These are phyloP conservation scores for Phytophthora pluvialis DNA, from an alignment of 352 stramenopile species.

Conservation along the genomic window DNA sequence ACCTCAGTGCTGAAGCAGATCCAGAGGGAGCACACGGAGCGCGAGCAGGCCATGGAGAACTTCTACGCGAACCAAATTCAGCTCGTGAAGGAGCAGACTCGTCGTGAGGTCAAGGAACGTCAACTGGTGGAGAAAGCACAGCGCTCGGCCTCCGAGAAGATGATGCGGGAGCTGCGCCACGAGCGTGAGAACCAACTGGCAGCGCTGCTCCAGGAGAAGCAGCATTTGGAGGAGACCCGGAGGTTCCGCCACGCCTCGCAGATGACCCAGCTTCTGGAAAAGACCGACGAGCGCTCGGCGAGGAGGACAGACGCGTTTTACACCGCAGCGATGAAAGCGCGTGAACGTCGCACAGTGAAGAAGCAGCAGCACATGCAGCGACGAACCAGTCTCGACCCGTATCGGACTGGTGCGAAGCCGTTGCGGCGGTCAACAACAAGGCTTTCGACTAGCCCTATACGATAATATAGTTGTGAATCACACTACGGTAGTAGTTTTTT, in stretches of 20 bases:
- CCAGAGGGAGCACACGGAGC: constrained; percentile 63
- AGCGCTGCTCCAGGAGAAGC: constrained; percentile 60
- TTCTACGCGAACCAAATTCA: constrained; percentile 80
- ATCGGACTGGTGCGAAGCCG: constrained; percentile 10
- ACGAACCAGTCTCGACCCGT: constrained; percentile 25
- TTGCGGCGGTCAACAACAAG: constrained; percentile 18
- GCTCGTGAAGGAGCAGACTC: constrained; percentile 67
- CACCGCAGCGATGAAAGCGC: constrained; percentile 69
- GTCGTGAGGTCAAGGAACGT: constrained; percentile 63
- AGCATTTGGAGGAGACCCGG: constrained; percentile 67
- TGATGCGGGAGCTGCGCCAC: constrained; percentile 70
- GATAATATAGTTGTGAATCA: constrained; percentile 22
- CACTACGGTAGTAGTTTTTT: neutral
- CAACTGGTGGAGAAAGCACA: constrained; percentile 76
- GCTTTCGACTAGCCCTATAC: constrained; percentile 27
- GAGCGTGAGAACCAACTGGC: constrained; percentile 61
- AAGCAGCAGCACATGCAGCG: constrained; percentile 11
- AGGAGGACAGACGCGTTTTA: constrained; percentile 66
- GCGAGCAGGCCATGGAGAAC: constrained; percentile 66
- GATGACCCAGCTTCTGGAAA: constrained; percentile 47
- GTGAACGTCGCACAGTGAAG: constrained; percentile 33
- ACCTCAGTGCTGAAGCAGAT: constrained; percentile 57
- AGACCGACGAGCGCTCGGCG: constrained; percentile 40
- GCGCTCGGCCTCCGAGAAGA: constrained; percentile 64
- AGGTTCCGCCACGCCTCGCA: constrained; percentile 56